A percentile compares a stretch with the other conserved stretches of the same genome.
phyloP scores from a whole-genome alignment of 768 basidiomycete species.

The Mycena rosella region DNA sequence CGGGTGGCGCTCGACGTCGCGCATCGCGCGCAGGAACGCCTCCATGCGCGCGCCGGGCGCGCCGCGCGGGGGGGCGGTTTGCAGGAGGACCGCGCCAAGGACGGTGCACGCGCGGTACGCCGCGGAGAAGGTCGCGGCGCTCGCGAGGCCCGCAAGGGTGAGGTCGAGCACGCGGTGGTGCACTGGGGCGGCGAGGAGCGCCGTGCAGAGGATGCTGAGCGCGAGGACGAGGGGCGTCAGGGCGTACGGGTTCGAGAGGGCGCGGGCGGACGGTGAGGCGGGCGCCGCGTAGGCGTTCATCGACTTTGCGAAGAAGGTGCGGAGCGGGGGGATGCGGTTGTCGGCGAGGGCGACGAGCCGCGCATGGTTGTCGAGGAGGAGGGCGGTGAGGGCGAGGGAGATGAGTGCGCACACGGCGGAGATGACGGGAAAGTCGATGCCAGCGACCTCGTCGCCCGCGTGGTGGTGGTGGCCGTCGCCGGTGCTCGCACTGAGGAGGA shows the following conservation, averaged over 20 bases:
- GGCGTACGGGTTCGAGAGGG: conserved; percentile 83
- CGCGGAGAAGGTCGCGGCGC: conserved; percentile 82
- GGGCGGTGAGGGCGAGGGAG: conserved; percentile 68
- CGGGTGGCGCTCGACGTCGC: conserved; percentile 89
- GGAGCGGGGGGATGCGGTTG: conserved; percentile 70
- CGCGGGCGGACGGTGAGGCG: conserved; percentile 49
- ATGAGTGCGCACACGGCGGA: conserved; percentile 68
- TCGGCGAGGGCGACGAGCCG: conserved; percentile 75
- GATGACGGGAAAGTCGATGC: conserved; percentile 77
- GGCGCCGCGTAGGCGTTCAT: conserved; percentile 50
- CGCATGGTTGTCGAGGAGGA: conserved; percentile 72
- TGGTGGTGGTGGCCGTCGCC: conserved; percentile 55
- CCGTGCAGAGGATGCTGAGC: conserved; percentile 65
- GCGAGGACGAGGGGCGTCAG: conserved; percentile 73
- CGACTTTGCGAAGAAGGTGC: conserved; percentile 61
- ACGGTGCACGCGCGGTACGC: conserved; percentile 88
- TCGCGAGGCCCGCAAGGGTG: conserved; percentile 82
- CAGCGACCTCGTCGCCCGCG: conserved; percentile 46
- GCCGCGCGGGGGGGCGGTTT: conserved; percentile 85
- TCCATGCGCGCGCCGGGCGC: conserved; percentile 79
- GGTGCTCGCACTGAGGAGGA: conserved; percentile 76
- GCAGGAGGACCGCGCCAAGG: conserved; percentile 88
- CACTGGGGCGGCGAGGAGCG: conserved; percentile 63
- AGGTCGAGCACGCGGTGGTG: conserved; percentile 86
- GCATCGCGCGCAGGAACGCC: conserved; percentile 81